These are phyloP conservation scores for Carex scoparia DNA, from an alignment of 176 grass and related monocot species.

Conservation along the genomic window DNA sequence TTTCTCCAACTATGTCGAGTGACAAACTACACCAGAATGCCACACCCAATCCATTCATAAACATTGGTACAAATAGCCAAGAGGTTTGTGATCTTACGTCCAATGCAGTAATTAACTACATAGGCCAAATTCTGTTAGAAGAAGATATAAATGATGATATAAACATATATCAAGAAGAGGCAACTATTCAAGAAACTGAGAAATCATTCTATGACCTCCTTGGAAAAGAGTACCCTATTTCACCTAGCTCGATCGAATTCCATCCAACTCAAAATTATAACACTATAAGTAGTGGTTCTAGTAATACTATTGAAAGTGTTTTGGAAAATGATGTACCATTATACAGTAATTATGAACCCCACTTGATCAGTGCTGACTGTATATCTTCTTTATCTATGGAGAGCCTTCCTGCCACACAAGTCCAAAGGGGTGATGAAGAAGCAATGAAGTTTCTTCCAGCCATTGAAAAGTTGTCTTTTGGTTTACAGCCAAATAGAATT, in stretches of 20 bases:
- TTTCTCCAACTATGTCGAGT: too few species aligned
- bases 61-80: not conserved
- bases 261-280: not conserved
- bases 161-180: slow-evolving; percentile 7
- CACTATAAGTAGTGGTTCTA: not conserved
- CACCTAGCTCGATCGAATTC: not conserved
- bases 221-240: not conserved
- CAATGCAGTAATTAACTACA: too few species aligned
- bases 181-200: slow-evolving; percentile 10
- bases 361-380: not conserved
- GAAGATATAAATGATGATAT: not conserved
- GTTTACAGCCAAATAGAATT: too few species aligned
- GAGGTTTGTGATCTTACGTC: too few species aligned
- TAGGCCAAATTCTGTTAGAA: too few species aligned
- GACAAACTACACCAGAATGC: too few species aligned
- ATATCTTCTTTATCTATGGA: not conserved
- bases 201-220: slow-evolving; percentile 33
- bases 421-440: too few species aligned
- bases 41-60: not conserved
- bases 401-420: too few species aligned
- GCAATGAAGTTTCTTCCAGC: too few species aligned
- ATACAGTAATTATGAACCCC: not conserved
- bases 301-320: not conserved
- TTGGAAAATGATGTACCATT: not conserved
- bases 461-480: too few species aligned